Evolutionary conservation across 2,329 filamentous ascomycete species (phyloP).

Genomic region (Colletotrichum sp.): DNA sequence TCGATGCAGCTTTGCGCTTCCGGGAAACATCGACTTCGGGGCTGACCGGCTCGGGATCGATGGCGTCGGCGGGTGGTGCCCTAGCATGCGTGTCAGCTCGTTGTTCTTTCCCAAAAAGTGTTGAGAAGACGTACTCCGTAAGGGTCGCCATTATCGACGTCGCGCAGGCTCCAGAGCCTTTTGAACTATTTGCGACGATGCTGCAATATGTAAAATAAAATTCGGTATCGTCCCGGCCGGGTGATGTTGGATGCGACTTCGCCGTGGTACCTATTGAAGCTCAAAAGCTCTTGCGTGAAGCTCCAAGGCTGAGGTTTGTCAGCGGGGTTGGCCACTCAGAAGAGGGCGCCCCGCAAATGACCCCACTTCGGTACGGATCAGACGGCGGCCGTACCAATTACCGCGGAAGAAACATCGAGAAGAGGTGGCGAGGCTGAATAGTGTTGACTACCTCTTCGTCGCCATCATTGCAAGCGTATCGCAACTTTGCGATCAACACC

Average conservation of each 20-base stretch:
- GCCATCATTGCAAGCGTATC: not conserved
- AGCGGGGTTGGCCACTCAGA: constrained; percentile 12
- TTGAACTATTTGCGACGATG: not conserved
- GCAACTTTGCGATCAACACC: not conserved
- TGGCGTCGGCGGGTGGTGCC: not conserved
- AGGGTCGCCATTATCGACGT: constrained; percentile 2
- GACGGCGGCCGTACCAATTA: constrained; percentile 9
- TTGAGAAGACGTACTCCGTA: not conserved
- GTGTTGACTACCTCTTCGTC: constrained; percentile 24
- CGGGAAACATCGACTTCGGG: constrained; percentile 13
- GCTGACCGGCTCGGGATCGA: not conserved
- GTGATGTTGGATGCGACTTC: not conserved
- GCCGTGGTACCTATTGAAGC: not conserved
- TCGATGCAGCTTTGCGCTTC: constrained; percentile 36
- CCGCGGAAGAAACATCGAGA: constrained; percentile 9
- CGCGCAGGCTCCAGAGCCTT: not conserved
- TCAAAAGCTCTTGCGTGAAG: not conserved
- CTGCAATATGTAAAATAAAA: not conserved
- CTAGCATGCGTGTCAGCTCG: constrained; percentile 1
- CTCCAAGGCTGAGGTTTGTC: constrained; percentile 21
- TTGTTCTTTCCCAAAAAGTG: not conserved
- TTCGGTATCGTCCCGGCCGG: not conserved
- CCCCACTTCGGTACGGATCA: not conserved
- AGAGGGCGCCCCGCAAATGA: not conserved
- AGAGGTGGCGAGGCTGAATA: constrained; percentile 50